Conservation (phyloP, 495 filamentous ascomycete species). For the Talaromyces wortmannii region DNA sequence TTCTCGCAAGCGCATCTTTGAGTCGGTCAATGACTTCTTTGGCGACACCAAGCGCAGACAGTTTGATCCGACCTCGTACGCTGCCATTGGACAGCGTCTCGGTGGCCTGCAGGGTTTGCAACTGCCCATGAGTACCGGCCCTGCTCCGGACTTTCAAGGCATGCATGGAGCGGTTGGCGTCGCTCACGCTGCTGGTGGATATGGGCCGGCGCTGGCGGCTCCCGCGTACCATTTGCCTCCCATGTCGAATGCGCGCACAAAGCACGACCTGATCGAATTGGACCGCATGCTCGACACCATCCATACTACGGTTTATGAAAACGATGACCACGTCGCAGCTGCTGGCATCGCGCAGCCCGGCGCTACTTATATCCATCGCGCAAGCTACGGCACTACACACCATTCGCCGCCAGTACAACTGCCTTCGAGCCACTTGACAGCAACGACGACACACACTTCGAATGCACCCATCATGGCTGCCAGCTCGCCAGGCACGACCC, state of each 20-base stretch:
- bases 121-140: slow-evolving; percentile 53
- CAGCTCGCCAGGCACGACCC: slow-evolving; percentile 54
- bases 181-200: slow-evolving; percentile 37
- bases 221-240: slow-evolving; percentile 69
- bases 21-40: slow-evolving; percentile 90
- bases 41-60: slow-evolving; percentile 82
- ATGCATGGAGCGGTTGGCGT: slow-evolving; percentile 51
- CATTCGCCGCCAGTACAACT: slow-evolving; percentile 56
- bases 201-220: slow-evolving; percentile 31
- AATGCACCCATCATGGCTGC: slow-evolving; percentile 47
- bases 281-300: slow-evolving; percentile 93
- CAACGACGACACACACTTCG: slow-evolving; percentile 50
- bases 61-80: slow-evolving; percentile 78
- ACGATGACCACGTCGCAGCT: slow-evolving; percentile 67
- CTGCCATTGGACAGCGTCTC: slow-evolving; percentile 73
- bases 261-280: slow-evolving; percentile 85
- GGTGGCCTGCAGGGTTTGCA: slow-evolving; percentile 63
- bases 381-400: slow-evolving; percentile 56
- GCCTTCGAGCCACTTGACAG: slow-evolving; percentile 47
- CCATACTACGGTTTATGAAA: slow-evolving; percentile 91
- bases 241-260: slow-evolving; percentile 81
- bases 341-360: slow-evolving; percentile 67
- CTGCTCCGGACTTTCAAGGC: slow-evolving; percentile 57
- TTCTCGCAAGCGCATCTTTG: slow-evolving; percentile 72
- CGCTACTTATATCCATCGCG: slow-evolving; percentile 53